phyloP scores from a whole-genome alignment of 169 alveolate species.

The Besnoitia besnoiti region DNA sequence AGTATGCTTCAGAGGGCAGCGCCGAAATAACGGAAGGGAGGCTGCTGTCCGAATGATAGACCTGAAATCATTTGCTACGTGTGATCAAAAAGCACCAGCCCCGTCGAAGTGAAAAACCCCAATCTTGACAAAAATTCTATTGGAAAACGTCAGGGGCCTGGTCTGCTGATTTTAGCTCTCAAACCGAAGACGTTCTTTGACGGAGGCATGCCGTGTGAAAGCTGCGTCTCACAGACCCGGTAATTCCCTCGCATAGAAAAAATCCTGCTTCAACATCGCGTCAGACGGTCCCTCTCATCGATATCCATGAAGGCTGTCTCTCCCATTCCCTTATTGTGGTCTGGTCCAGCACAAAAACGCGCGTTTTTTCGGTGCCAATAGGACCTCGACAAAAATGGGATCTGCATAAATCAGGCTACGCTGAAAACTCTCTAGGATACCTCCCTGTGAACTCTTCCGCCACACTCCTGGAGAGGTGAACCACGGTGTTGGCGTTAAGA shows the following conservation, averaged over 20 bases:
- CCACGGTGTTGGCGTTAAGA: not conserved
- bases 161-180: not conserved
- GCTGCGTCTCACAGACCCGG: not conserved
- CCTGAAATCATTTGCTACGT: not conserved
- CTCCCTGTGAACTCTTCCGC: not conserved
- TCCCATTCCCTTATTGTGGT: not conserved
- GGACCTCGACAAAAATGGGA: not conserved
- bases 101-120: not conserved
- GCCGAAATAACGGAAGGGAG: not conserved
- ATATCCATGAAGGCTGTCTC: not conserved
- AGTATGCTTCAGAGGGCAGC: not conserved
- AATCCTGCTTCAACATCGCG: too few species aligned
- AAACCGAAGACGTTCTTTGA: not conserved
- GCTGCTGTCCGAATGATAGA: not conserved
- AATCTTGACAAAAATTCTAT: not conserved
- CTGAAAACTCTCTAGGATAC: not conserved
- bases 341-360: not conserved
- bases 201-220: not conserved
- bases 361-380: not conserved
- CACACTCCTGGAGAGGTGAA: not conserved
- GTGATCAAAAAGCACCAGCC: not conserved
- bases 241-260: not conserved
- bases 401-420: not conserved
- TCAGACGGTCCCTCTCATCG: not conserved
- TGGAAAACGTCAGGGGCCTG: not conserved